Conservation (phyloP, 345 rosid species). For the Dipteronia sinensis region DNA sequence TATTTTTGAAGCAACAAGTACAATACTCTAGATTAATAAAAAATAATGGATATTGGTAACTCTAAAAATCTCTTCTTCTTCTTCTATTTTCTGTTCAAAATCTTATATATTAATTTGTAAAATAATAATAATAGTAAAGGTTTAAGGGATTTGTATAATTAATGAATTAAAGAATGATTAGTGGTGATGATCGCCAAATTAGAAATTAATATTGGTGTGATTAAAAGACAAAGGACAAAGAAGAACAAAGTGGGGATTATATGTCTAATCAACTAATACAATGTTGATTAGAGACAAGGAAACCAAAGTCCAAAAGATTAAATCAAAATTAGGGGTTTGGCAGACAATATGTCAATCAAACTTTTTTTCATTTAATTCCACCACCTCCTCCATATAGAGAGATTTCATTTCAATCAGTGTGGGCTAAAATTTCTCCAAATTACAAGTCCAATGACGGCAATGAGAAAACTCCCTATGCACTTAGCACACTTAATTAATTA, state of each 20-base stretch:
- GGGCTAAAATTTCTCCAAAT: background rate
- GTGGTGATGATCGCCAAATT: too few relatives aligned
- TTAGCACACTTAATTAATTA: too few relatives aligned
- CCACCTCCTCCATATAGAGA: background rate
- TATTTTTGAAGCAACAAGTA: constrained; percentile 22
- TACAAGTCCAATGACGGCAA: too few relatives aligned
- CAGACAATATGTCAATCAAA: constrained; percentile 26
- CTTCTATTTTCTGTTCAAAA: background rate
- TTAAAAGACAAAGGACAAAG: constrained; percentile 14
- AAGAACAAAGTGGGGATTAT: constrained; percentile 7
- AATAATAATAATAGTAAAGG: background rate
- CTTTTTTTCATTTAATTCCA: background rate
- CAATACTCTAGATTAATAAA: constrained; percentile 10
- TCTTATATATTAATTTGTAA: background rate
- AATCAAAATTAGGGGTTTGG: constrained; percentile 19
- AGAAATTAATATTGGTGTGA: background rate
- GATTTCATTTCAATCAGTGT: background rate
- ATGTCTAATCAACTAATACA: background rate
- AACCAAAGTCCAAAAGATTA: constrained; percentile 24
- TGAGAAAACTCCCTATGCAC: too few relatives aligned
- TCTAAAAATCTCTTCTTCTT: background rate
- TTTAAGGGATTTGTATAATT: background rate
- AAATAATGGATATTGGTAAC: constrained; percentile 3
- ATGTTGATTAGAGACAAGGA: constrained; percentile 29
- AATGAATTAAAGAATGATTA: too few relatives aligned